These are phyloP conservation scores for Apiospora hydei DNA, from an alignment of 2,329 filamentous ascomycete genomes.

Conservation along the genomic window DNA sequence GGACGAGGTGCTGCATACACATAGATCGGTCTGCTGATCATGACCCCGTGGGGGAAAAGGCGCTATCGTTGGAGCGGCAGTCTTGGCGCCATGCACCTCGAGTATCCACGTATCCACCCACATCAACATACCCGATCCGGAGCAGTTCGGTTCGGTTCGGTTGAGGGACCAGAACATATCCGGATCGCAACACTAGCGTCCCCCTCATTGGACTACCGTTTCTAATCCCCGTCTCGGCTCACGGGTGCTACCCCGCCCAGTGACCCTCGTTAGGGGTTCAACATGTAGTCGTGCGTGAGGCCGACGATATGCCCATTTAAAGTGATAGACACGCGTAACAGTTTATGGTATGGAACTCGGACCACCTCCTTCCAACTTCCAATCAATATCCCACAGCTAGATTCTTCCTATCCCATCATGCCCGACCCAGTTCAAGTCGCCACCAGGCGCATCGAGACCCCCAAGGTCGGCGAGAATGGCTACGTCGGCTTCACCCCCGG, in stretches of 20 bases:
- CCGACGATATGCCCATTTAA: neutral
- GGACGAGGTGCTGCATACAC: neutral
- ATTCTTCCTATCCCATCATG: constrained; percentile 22
- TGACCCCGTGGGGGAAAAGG: constrained; percentile 3
- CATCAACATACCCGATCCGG: neutral
- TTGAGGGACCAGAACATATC: neutral
- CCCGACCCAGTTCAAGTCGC: constrained; percentile 33
- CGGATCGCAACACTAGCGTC: neutral
- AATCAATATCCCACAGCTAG: neutral
- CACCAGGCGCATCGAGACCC: constrained; percentile 34
- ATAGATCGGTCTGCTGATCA: neutral
- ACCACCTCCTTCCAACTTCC: neutral
- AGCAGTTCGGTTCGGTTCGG: constrained; percentile 9
- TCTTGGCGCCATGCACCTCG: neutral
- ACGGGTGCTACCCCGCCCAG: neutral
- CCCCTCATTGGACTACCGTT: neutral
- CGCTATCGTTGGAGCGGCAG: neutral
- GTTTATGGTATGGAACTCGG: neutral
- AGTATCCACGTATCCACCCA: neutral
- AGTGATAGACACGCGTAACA: neutral
- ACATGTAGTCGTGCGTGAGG: neutral
- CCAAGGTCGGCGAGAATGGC: constrained; percentile 48
- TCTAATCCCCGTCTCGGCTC: neutral
- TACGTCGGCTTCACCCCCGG: constrained; percentile 47
- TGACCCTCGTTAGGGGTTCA: neutral